These are phyloP conservation scores for Pseudomonodictys pantanalensis DNA, from an alignment of 495 filamentous ascomycete genomes.

Conservation along the genomic window DNA sequence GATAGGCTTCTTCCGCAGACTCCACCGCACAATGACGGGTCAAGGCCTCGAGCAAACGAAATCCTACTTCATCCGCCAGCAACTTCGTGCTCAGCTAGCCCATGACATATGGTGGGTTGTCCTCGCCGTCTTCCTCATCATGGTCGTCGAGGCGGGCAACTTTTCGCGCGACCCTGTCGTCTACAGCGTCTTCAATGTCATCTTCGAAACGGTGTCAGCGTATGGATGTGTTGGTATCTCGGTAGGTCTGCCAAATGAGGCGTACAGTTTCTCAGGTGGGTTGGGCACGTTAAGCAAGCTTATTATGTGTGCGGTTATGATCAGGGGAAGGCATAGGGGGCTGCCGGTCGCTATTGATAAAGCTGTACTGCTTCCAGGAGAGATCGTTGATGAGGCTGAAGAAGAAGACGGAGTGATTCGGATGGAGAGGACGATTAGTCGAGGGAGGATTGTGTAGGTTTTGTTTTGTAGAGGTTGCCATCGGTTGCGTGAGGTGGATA, in stretches of 20 bases:
- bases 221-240: slow-evolving; percentile 86
- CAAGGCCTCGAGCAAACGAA: slow-evolving; percentile 41
- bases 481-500: too few relatives aligned
- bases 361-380: slow-evolving; percentile 63
- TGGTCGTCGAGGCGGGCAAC: slow-evolving; percentile 66
- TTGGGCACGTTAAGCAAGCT: background rate
- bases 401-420: slow-evolving; percentile 59
- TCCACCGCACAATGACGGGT: slow-evolving; percentile 32
- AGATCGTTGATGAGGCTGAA: slow-evolving; percentile 47
- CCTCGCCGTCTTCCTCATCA: slow-evolving; percentile 68
- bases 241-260: slow-evolving; percentile 48
- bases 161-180: slow-evolving; percentile 64
- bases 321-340: background rate
- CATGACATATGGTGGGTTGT: slow-evolving; percentile 88
- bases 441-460: slow-evolving; percentile 25
- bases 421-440: slow-evolving; percentile 40
- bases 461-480: too few relatives aligned
- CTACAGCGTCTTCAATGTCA: slow-evolving; percentile 78
- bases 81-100: slow-evolving; percentile 75
- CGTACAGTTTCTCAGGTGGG: background rate
- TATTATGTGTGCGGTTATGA: background rate
- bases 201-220: slow-evolving; percentile 79
- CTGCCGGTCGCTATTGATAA: background rate
- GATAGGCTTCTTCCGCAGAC: slow-evolving; percentile 29
- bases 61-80: slow-evolving; percentile 60